Conservation (phyloP, 345 rosid genomes). For the Salix dunnii region DNA sequence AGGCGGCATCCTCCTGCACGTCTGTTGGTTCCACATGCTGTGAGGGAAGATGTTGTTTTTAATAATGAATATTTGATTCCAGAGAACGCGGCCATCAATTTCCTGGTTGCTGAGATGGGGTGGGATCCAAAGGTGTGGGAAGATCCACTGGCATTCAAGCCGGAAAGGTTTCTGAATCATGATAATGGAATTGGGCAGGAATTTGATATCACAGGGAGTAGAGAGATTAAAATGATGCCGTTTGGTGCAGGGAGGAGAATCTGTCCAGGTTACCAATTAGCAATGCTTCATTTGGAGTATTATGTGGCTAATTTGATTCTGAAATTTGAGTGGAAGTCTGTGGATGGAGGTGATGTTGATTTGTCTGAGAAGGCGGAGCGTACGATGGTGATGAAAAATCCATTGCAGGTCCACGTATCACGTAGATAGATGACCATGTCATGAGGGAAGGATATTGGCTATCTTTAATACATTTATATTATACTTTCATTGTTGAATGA, state of each 20-base stretch:
- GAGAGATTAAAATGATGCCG: slow-evolving; percentile 25
- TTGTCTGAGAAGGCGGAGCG: slow-evolving; percentile 16
- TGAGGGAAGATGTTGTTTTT: slow-evolving; percentile 7
- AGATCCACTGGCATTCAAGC: slow-evolving; percentile 21
- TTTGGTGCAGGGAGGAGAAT: slow-evolving; percentile 27
- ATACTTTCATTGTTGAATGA: too few relatives aligned
- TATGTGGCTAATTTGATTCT: slow-evolving; percentile 20
- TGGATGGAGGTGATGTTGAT: slow-evolving; percentile 12
- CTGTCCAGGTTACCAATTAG: slow-evolving; percentile 13
- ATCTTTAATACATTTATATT: too few relatives aligned
- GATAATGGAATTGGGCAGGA: background rate
- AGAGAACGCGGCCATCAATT: slow-evolving; percentile 7
- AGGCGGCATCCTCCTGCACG: slow-evolving; percentile 23
- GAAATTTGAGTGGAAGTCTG: slow-evolving; percentile 8
- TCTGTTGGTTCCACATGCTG: slow-evolving; percentile 15
- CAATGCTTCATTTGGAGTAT: slow-evolving; percentile 12
- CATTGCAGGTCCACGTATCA: slow-evolving; percentile 1
- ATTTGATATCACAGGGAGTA: slow-evolving; percentile 13
- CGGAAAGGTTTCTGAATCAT: slow-evolving; percentile 14
- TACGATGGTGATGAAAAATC: slow-evolving; percentile 8
- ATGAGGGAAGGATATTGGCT: too few relatives aligned
- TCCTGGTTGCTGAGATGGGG: slow-evolving; percentile 20
- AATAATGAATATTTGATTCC: slow-evolving; percentile 14
- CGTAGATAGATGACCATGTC: background rate
- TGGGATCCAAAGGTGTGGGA: slow-evolving; percentile 26